Percentiles rank a stretch among this genome's conserved stretches.
Conservation (phyloP, 2,329 filamentous ascomycete species). For the Colletotrichum sp. region DNA sequence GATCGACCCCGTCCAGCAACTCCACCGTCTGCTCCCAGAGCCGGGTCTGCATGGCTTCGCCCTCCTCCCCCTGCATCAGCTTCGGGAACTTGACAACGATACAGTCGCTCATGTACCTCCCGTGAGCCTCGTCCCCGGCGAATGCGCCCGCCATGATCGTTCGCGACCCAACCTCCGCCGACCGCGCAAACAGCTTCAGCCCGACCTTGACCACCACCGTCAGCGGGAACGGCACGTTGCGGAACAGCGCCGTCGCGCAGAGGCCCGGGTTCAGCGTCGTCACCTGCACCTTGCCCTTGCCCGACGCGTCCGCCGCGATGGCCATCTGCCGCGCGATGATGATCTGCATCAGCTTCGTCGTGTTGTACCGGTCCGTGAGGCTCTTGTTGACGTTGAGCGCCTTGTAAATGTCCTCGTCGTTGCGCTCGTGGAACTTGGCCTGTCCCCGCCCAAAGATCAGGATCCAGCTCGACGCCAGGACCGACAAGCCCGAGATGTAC, state of each 20-base stretch:
- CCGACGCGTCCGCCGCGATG: slow-evolving; percentile 30
- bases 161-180: slow-evolving; percentile 43
- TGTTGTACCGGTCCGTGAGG: slow-evolving; percentile 38
- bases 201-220: slow-evolving; percentile 23
- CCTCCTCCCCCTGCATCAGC: slow-evolving; percentile 38
- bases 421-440: slow-evolving; percentile 38
- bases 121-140: slow-evolving; percentile 42
- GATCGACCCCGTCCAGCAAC: slow-evolving; percentile 46
- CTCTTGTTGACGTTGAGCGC: slow-evolving; percentile 31
- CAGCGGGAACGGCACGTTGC: slow-evolving; percentile 32
- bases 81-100: slow-evolving; percentile 26
- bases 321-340: slow-evolving; percentile 39
- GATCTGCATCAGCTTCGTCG: slow-evolving; percentile 38
- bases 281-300: slow-evolving; percentile 37
- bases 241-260: slow-evolving; percentile 45
- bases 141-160: slow-evolving; percentile 42
- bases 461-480: background rate
- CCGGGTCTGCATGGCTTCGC: slow-evolving; percentile 36
- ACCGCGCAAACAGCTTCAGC: slow-evolving; percentile 34
- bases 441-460: slow-evolving; percentile 7
- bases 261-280: slow-evolving; percentile 46
- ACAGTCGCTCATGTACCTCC: slow-evolving; percentile 43
- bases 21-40: slow-evolving; percentile 48
- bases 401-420: slow-evolving; percentile 35
- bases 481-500: background rate